Evolutionary conservation across 2,329 filamentous ascomycete genomes (phyloP).

Genomic region (Cladosporium oxysporum): DNA sequence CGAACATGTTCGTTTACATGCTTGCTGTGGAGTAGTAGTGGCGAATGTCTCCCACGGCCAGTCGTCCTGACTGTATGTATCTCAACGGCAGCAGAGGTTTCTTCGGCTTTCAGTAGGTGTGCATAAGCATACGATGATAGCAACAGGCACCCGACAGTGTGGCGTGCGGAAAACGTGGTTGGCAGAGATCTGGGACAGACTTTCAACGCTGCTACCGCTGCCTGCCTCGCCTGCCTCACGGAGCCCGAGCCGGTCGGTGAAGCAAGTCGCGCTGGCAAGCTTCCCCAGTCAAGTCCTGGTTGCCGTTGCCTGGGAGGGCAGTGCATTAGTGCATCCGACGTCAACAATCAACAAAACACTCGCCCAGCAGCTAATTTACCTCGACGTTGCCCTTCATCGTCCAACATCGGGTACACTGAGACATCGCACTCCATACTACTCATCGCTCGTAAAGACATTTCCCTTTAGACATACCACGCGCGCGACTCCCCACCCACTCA

Average conservation of each 20-base stretch:
- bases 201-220: neutral
- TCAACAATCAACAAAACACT: constrained; percentile 10
- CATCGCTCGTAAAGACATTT: constrained; percentile 6
- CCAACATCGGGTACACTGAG: constrained; percentile 15
- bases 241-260: neutral
- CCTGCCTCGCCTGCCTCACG: neutral
- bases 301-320: neutral
- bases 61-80: neutral
- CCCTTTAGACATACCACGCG: neutral
- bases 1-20: neutral
- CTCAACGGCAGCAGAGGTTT: neutral
- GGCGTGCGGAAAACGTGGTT: constrained; percentile 4
- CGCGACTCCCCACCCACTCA: neutral
- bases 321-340: neutral
- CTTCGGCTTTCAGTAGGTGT: neutral
- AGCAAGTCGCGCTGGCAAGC: neutral
- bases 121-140: neutral
- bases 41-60: neutral
- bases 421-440: constrained; percentile 16
- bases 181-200: neutral
- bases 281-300: neutral
- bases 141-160: neutral
- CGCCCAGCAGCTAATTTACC: neutral
- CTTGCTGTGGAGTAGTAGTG: neutral
- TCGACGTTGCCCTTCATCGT: neutral